Evolutionary conservation across 2,329 filamentous ascomycete genomes (phyloP), one percentile per base, ranked within the genome.

Genomic region (Emmonsia crescens): DNA sequence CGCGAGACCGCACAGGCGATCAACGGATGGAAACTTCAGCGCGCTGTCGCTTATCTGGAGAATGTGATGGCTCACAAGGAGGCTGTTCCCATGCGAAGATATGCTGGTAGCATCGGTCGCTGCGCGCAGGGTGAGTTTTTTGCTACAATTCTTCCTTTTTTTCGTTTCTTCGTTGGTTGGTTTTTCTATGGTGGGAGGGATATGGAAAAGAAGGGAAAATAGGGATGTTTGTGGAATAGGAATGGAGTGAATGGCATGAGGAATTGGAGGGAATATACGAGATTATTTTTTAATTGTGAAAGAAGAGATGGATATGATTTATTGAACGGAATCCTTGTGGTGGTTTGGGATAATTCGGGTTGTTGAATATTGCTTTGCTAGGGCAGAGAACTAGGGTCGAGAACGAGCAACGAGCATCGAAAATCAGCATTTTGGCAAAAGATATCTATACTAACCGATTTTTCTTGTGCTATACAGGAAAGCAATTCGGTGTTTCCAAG

Each of bases 1-100:
- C 91, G 94, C 77, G 95, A 99, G 85, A 96, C 93, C 71, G 94
- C 95, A 69, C 94, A 97, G 85, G 92, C 92, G 75, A 96, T 99
- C 87, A 97, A 94, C 83, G 93, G 93, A 82, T 96, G 91, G 91
- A 96, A 96, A 85, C 79, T 97, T 77, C 85, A 91, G 82, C 92
- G 94, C 77, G 94, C 94, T 75, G 82, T 96, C 72, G 87, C 87
- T 78, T 99, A 96, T 88, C 90, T 99, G 77, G 90, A 96, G 85
- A 97, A 99, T 81, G 94, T 99, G 75, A 86, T 90, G 82, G 89
- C 88, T 81, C 91, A 99, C 85, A 90, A 88, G 81, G 94, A 99
- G 87, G 93, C 91, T 70, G 89, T 99, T 73, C 93, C 94, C 77
- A 95, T 99, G 89, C 89, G 95, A 82, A 87, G 94, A 83, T 99